Evolutionary conservation across 2,329 filamentous ascomycete species (phyloP).

Genomic region (Aureobasidium pullulans): DNA sequence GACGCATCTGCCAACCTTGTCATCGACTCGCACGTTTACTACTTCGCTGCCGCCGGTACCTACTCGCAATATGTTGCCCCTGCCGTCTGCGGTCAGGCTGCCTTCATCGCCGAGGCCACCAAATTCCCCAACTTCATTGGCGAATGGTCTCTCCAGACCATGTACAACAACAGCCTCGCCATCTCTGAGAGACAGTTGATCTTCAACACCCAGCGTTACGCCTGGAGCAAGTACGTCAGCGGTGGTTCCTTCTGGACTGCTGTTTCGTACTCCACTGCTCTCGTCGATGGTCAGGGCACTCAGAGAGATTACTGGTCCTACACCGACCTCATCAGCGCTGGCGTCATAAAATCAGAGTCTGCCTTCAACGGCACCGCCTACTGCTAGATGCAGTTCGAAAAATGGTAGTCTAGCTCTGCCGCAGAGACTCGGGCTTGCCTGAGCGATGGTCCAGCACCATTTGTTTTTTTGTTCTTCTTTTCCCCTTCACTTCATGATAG

Average conservation of each 20-base stretch:
- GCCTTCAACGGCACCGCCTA: constrained; percentile 12
- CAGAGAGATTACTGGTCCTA: constrained; percentile 18
- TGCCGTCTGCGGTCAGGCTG: constrained; percentile 19
- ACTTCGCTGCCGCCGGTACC: constrained; percentile 18
- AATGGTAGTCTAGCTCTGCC: too few species aligned
- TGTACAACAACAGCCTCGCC: constrained; percentile 27
- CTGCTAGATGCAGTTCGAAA: constrained; percentile 2
- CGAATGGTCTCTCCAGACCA: constrained; percentile 26
- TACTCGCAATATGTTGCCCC: constrained; percentile 17
- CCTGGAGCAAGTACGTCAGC: constrained; percentile 27
- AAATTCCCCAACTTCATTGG: constrained; percentile 25
- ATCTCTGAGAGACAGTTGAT: constrained; percentile 20
- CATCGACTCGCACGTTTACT: constrained; percentile 24
- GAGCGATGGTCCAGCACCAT: too few species aligned
- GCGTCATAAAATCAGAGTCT: constrained; percentile 14
- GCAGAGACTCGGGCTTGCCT: too few species aligned
- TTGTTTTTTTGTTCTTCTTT: not conserved
- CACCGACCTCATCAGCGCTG: constrained; percentile 9
- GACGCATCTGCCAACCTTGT: constrained; percentile 19
- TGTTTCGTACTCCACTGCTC: not conserved
- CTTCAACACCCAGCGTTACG: constrained; percentile 28
- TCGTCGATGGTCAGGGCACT: constrained; percentile 16
- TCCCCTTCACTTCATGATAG: not conserved
- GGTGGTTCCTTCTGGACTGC: constrained; percentile 26
- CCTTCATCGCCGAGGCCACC: constrained; percentile 15